Evolutionary conservation across 108 stramenopile genomes (phyloP).

Genomic region (Fragilariopsis cylindrus): DNA sequence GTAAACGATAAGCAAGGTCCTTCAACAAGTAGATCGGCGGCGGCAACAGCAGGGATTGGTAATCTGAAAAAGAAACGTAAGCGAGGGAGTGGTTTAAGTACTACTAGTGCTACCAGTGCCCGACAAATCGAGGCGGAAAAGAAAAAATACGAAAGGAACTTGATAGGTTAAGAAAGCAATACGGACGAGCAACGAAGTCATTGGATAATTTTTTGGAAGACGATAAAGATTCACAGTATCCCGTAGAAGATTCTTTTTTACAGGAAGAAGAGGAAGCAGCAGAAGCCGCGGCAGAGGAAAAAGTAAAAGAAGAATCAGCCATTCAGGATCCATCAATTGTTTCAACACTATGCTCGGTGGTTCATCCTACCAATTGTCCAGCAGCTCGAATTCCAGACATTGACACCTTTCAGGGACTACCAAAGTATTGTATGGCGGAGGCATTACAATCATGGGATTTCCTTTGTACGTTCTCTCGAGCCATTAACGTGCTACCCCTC

Average conservation of each 20-base stretch:
- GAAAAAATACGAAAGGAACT: conserved; percentile 75
- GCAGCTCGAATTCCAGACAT: conserved; percentile 60
- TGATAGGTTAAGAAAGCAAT: conserved; percentile 65
- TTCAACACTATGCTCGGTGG: not conserved
- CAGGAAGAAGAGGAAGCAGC: conserved; percentile 25
- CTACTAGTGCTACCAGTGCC: conserved; percentile 12
- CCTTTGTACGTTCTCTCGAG: conserved; percentile 75
- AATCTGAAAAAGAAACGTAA: conserved; percentile 27
- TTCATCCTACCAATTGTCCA: conserved; percentile 41
- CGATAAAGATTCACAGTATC: conserved; percentile 45
- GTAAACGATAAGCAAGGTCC: conserved; percentile 27
- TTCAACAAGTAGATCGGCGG: not conserved
- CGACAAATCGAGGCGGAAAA: conserved; percentile 63
- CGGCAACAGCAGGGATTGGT: conserved; percentile 8
- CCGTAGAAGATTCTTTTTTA: conserved; percentile 47
- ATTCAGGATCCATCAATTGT: not conserved
- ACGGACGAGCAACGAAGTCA: conserved; percentile 56
- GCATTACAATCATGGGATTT: conserved; percentile 86
- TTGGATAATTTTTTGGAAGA: conserved; percentile 76
- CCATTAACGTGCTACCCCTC: conserved; percentile 69
- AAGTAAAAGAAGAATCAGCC: not conserved
- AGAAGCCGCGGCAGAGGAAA: conserved; percentile 8
- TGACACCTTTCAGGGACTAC: conserved; percentile 68
- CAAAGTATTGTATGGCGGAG: conserved; percentile 77
- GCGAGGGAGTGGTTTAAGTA: conserved; percentile 13